Conservation (phyloP, 805 yeast genomes). For the Metschnikowia cubensis region DNA sequence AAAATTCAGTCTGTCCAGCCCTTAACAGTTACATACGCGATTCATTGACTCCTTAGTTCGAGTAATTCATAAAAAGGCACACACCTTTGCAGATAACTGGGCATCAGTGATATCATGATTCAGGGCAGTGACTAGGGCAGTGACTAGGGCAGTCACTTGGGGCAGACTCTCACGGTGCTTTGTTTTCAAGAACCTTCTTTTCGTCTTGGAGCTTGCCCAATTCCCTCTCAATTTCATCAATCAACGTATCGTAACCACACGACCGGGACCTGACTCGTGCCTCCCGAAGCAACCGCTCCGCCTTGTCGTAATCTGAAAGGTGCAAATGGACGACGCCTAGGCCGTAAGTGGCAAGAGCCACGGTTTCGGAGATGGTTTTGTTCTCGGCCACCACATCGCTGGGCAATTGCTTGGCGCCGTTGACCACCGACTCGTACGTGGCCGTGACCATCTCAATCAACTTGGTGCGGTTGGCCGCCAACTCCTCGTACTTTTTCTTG, state of each 20-base stretch:
- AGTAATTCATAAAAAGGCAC: too few relatives aligned
- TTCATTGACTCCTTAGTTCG: too few relatives aligned
- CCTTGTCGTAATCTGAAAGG: constrained; percentile 49
- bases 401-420: constrained; percentile 30
- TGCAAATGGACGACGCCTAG: constrained; percentile 77
- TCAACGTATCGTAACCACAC: constrained; percentile 58
- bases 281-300: constrained; percentile 60
- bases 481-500: constrained; percentile 22
- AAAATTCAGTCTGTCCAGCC: too few relatives aligned
- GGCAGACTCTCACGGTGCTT: not conserved
- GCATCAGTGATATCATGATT: too few relatives aligned
- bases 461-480: constrained; percentile 19
- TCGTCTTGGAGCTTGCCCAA: constrained; percentile 48
- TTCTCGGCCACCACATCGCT: constrained; percentile 20
- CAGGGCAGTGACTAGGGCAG: too few relatives aligned
- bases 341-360: constrained; percentile 80
- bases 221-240: constrained; percentile 64
- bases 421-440: constrained; percentile 35
- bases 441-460: constrained; percentile 29
- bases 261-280: constrained; percentile 68
- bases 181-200: constrained; percentile 17
- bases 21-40: too few relatives aligned
- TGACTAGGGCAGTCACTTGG: too few relatives aligned
- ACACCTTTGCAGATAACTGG: too few relatives aligned
- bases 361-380: constrained; percentile 50